Evolutionary conservation across 1,284 basidiomycete species (phyloP).

Genomic region (Malassezia sympodialis): DNA sequence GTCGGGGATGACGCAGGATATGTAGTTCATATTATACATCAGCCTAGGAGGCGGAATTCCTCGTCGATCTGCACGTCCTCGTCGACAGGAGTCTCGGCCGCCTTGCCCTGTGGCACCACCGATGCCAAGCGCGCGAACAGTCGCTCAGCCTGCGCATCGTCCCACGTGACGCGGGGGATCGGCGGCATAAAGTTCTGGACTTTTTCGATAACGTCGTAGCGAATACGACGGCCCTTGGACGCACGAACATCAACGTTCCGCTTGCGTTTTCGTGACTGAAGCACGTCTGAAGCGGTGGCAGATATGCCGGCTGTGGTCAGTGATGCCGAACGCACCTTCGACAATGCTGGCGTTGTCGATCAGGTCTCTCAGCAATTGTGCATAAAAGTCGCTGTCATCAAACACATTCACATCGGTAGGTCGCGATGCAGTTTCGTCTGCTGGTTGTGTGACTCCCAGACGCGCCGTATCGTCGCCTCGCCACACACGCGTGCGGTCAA

Average conservation of each 20-base stretch:
- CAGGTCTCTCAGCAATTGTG: slow-evolving; percentile 36
- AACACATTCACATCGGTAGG: slow-evolving; percentile 29
- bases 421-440: background rate
- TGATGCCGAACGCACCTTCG: slow-evolving; percentile 4
- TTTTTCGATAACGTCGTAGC: slow-evolving; percentile 45
- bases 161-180: slow-evolving; percentile 30
- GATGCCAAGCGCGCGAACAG: slow-evolving; percentile 33
- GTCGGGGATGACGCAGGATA: background rate
- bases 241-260: slow-evolving; percentile 34
- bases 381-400: slow-evolving; percentile 46
- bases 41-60: slow-evolving; percentile 13
- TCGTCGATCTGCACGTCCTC: background rate
- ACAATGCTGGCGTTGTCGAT: slow-evolving; percentile 28
- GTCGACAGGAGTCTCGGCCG: background rate
- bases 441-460: background rate
- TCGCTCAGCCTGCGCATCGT: slow-evolving; percentile 31
- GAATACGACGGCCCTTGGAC: slow-evolving; percentile 37
- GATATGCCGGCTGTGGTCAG: slow-evolving; percentile 6
- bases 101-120: background rate
- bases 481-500: slow-evolving; percentile 34
- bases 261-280: slow-evolving; percentile 24
- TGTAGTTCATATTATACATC: slow-evolving; percentile 1
- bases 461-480: slow-evolving; percentile 20
- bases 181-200: slow-evolving; percentile 46
- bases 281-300: slow-evolving; percentile 17